These are phyloP conservation scores for Fragilaria crotonensis DNA, from an alignment of 108 stramenopile species.

Conservation along the genomic window DNA sequence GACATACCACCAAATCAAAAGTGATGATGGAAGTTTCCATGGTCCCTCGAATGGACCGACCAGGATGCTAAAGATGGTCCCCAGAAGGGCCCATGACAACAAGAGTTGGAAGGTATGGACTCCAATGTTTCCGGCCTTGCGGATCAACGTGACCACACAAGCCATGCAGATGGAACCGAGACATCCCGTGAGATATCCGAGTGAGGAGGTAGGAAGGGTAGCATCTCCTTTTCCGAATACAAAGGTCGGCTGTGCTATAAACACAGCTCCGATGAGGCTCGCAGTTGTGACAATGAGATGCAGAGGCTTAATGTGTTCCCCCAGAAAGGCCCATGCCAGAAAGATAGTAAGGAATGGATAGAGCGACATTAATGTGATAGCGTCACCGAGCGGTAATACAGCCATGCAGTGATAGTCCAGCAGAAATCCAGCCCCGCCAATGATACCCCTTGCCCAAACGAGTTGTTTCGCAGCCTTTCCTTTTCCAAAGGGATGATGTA, in stretches of 20 bases:
- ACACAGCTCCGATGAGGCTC: slow-evolving; percentile 22
- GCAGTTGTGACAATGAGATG: slow-evolving; percentile 23
- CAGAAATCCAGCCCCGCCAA: slow-evolving; percentile 37
- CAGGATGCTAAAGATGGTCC: slow-evolving; percentile 24
- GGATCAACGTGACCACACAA: slow-evolving; percentile 30
- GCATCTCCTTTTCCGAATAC: slow-evolving; percentile 19
- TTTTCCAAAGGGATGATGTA: slow-evolving; percentile 25
- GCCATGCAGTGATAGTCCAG: slow-evolving; percentile 26
- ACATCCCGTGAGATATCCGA: slow-evolving; percentile 39
- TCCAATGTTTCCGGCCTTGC: slow-evolving; percentile 34
- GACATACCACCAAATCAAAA: slow-evolving; percentile 16
- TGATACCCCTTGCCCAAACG: slow-evolving; percentile 26
- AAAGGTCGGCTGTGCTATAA: slow-evolving; percentile 37
- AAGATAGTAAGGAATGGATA: slow-evolving; percentile 43
- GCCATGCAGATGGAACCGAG: slow-evolving; percentile 22
- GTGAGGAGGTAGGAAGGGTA: background rate
- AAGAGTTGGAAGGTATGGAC: slow-evolving; percentile 42
- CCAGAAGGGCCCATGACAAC: slow-evolving; percentile 34
- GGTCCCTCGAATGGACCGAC: slow-evolving; percentile 4
- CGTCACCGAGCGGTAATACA: slow-evolving; percentile 41
- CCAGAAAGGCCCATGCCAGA: slow-evolving; percentile 23
- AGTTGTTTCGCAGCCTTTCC: slow-evolving; percentile 5
- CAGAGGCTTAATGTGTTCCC: slow-evolving; percentile 16
- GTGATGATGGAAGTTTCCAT: slow-evolving; percentile 23
- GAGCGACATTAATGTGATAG: slow-evolving; percentile 31